phyloP scores from a whole-genome alignment of 1,284 basidiomycete genomes.

The Melanopsichium pennsylvanicum region DNA sequence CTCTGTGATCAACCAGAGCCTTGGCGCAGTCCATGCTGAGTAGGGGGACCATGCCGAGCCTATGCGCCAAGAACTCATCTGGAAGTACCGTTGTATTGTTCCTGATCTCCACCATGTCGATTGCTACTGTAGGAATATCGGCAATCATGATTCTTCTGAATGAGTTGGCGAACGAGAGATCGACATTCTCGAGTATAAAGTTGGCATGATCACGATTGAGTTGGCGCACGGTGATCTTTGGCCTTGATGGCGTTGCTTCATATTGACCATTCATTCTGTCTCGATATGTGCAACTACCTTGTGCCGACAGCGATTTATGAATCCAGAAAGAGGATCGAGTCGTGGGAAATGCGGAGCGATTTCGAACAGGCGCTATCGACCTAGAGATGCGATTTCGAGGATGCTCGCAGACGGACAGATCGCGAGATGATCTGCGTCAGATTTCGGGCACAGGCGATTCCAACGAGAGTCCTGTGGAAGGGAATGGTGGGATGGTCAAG shows the following conservation, averaged over 20 bases:
- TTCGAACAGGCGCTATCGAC: too few species aligned
- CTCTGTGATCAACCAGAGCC: constrained; percentile 60
- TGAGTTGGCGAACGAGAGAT: constrained; percentile 64
- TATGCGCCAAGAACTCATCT: constrained; percentile 96
- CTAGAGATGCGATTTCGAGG: too few species aligned
- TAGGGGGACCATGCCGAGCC: constrained; percentile 92
- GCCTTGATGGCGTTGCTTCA: constrained; percentile 34
- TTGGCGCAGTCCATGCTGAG: constrained; percentile 70
- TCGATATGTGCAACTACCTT: neutral
- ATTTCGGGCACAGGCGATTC: neutral
- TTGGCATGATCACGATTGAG: constrained; percentile 54
- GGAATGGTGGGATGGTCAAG: neutral
- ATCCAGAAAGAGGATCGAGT: too few species aligned
- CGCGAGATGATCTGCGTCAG: too few species aligned
- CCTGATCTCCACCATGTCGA: constrained; percentile 93
- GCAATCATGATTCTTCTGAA: constrained; percentile 63
- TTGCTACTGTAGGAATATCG: constrained; percentile 71
- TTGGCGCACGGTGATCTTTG: constrained; percentile 54
- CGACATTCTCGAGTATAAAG: constrained; percentile 63
- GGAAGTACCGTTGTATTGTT: constrained; percentile 92
- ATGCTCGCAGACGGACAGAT: neutral
- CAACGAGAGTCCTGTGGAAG: neutral
- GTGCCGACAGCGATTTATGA: neutral
- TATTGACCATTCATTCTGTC: constrained; percentile 37
- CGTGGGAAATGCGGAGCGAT: too few species aligned